Percentiles rank a stretch among this genome's conserved stretches.
These are phyloP conservation scores for Shiraia sp. DNA, from an alignment of 2,329 filamentous ascomycete genomes.

Conservation along the genomic window DNA sequence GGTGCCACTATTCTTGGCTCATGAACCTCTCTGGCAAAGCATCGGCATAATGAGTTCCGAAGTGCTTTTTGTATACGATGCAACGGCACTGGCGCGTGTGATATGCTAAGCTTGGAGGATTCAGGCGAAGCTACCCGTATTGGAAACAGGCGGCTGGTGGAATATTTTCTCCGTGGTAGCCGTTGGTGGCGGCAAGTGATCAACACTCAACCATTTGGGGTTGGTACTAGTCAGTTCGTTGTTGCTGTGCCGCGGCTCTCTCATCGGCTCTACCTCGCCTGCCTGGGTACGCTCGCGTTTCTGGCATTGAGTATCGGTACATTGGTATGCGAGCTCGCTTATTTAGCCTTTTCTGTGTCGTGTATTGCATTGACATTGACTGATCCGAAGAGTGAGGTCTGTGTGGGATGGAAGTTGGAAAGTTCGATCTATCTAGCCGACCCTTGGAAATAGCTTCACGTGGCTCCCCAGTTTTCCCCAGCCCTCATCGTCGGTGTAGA, in stretches of 20 bases:
- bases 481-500: conserved; percentile 21
- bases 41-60: conserved; percentile 28
- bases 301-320: conserved; percentile 21
- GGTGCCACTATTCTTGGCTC: conserved; percentile 26
- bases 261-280: conserved; percentile 5
- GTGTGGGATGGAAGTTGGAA: conserved; percentile 3
- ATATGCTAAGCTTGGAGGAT: conserved; percentile 23
- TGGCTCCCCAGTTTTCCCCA: conserved; percentile 14
- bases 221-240: neutral
- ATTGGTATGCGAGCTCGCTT: conserved; percentile 19
- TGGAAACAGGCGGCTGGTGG: conserved; percentile 24
- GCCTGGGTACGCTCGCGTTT: conserved; percentile 14
- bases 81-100: conserved; percentile 19
- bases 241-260: conserved; percentile 7
- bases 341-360: conserved; percentile 2
- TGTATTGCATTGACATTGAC: too few species aligned
- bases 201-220: neutral
- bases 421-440: conserved; percentile 11
- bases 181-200: conserved; percentile 13
- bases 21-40: conserved; percentile 12
- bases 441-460: conserved; percentile 17
- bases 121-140: conserved; percentile 16
- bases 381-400: too few species aligned
- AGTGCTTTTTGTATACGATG: conserved; percentile 11
- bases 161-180: conserved; percentile 19